A percentile compares a stretch with the other conserved stretches of the same genome.
Conservation (phyloP, 139 green algal genomes). For the Chlorella sp. region DNA sequence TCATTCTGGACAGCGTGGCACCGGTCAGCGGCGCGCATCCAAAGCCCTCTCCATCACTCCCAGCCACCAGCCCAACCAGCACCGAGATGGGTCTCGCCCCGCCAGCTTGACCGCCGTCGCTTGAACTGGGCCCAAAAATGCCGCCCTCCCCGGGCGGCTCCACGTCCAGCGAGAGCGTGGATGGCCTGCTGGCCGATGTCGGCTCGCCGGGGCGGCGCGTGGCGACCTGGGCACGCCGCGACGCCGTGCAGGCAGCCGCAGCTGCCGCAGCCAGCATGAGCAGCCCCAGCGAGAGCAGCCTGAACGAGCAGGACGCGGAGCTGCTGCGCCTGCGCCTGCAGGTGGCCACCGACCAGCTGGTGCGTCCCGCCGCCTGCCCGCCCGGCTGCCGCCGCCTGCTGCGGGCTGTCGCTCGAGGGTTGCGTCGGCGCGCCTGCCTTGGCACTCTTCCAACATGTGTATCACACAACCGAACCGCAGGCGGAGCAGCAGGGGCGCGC, state of each 20-base stretch:
- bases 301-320: background rate
- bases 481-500: background rate
- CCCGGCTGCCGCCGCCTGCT: background rate
- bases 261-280: background rate
- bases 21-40: too few species aligned
- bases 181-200: background rate
- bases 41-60: too few species aligned
- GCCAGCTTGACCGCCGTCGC: background rate
- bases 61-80: background rate
- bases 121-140: too few species aligned
- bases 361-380: background rate
- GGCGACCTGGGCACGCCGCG: background rate
- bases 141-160: too few species aligned
- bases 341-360: slow-evolving; percentile 9
- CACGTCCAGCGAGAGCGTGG: background rate
- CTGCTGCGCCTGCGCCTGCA: slow-evolving; percentile 25
- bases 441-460: background rate
- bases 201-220: background rate
- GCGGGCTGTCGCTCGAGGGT: too few species aligned
- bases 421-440: too few species aligned
- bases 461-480: background rate
- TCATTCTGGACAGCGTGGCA: too few species aligned
- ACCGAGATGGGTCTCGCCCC: too few species aligned
- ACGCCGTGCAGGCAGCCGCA: background rate
- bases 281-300: slow-evolving; percentile 8